These are phyloP conservation scores for Nannochloropsis salina DNA, from an alignment of 108 stramenopile species.

Conservation along the genomic window DNA sequence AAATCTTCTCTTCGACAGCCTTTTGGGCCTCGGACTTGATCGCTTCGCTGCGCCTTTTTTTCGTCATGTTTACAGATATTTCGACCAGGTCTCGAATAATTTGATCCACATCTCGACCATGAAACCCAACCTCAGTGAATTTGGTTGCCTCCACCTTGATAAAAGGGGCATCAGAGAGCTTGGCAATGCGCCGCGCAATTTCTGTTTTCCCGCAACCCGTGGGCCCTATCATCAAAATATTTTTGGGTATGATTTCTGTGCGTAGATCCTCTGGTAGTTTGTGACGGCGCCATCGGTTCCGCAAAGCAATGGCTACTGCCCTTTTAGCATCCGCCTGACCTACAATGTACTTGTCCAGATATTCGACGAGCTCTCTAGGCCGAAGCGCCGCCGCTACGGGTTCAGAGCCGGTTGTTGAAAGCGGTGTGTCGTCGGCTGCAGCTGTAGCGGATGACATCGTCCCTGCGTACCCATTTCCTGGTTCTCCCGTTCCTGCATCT, in stretches of 20 bases:
- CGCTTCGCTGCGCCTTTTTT: slow-evolving; percentile 72
- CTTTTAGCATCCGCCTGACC: slow-evolving; percentile 91
- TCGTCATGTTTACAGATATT: slow-evolving; percentile 77
- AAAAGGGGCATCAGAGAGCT: slow-evolving; percentile 95
- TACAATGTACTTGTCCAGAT: slow-evolving; percentile 63
- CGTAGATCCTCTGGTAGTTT: slow-evolving; percentile 76
- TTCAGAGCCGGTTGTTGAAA: slow-evolving; percentile 2
- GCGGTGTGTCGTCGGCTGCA: neutral
- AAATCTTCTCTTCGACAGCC: slow-evolving; percentile 69
- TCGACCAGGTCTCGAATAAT: slow-evolving; percentile 98
- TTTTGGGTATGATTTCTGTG: slow-evolving; percentile 92
- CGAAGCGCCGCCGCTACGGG: slow-evolving; percentile 42
- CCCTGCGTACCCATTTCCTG: slow-evolving; percentile 9
- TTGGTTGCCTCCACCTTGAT: slow-evolving; percentile 99
- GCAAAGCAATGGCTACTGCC: slow-evolving; percentile 95
- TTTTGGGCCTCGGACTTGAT: slow-evolving; percentile 63
- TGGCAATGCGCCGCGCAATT: slow-evolving; percentile 92
- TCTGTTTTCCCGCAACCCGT: slow-evolving; percentile 99
- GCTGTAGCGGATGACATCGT: neutral
- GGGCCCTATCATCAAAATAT: slow-evolving; percentile 98
- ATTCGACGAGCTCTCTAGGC: slow-evolving; percentile 44
- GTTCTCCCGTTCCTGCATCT: neutral
- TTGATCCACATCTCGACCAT: slow-evolving; percentile 95
- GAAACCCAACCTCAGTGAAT: slow-evolving; percentile 99
- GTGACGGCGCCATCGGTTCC: slow-evolving; percentile 94